Base-by-base conservation (phyloP, 129 eudicot genomes). In the Centaurea solstitialis region DNA sequence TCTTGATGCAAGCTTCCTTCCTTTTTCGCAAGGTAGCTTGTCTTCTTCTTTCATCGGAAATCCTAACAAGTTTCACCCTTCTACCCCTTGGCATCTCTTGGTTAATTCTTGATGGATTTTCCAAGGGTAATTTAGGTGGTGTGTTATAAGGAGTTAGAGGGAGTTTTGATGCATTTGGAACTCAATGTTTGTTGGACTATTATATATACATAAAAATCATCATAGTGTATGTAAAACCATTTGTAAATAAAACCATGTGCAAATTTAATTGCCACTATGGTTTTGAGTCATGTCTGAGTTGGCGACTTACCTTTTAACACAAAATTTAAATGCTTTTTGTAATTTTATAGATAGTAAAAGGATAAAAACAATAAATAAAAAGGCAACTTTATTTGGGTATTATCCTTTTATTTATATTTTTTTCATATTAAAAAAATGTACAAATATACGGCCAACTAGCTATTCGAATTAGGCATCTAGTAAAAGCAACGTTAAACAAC, bases 41-140 rank as follows among this genome's bases (percentile, higher is more conserved):
- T 57, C 70, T 75, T 70, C 20, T 57, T 39, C 28, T 59, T 35
- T 76, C 79, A n/a, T 35, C 6, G 39, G 11, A 12, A 76, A 76
- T 76, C 11, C 70, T 33, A 59, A 69, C 71, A 61, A 61, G 79
- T 76, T 59, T 59, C 33, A 76, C 70, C 79, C 28, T 50, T 69
- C 28, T 50, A 7, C 43, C 68, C 45, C 68, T 50, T 53, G 78
- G 68, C 78, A 74, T 74, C 68, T 74, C 18, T 74, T 12, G 20
- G 35, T 10, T 10, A 9, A 7, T 22, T 73, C 11, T 43, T 71
- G 35, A 43, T 72, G 18, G 76, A 72, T 9, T 20, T n/a, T 21
- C 1, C 22, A 39, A 22, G 11, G 38, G 43, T 15, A 40, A 9
- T 43, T 72, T 72, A 12, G 62, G 62, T 39, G 18, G 22, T 38